A percentile compares a stretch with the other conserved stretches of the same genome.
These are phyloP conservation scores for Xylaria hypoxylon DNA, from an alignment of 2,329 filamentous ascomycete genomes.

Conservation along the genomic window DNA sequence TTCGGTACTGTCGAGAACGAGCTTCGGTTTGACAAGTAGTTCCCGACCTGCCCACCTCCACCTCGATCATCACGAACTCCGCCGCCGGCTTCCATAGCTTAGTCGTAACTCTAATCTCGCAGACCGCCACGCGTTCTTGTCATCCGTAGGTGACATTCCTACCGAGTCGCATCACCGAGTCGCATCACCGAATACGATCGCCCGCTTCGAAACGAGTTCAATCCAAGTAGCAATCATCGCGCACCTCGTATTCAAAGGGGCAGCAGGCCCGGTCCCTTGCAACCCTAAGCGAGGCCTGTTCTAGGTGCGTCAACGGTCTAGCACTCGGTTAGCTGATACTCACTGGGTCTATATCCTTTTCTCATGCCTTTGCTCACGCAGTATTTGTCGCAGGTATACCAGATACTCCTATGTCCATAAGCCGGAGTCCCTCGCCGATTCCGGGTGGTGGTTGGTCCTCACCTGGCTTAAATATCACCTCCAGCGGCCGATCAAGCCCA, in stretches of 20 bases:
- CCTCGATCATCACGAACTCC: constrained; percentile 6
- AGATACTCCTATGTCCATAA: constrained; percentile 78
- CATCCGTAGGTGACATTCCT: constrained; percentile 62
- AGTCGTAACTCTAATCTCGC: constrained; percentile 59
- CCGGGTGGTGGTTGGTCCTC: constrained; percentile 90
- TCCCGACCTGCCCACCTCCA: not conserved
- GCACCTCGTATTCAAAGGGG: constrained; percentile 53
- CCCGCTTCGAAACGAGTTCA: constrained; percentile 52
- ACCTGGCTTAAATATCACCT: constrained; percentile 77
- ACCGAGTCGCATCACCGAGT: constrained; percentile 62
- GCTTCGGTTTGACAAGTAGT: not conserved
- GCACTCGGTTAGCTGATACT: constrained; percentile 30
- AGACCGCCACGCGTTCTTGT: constrained; percentile 64
- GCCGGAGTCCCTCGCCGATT: constrained; percentile 86
- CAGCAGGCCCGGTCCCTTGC: constrained; percentile 54
- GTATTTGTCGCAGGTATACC: constrained; percentile 61
- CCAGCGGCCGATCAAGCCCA: constrained; percentile 77
- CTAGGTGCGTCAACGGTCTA: constrained; percentile 60
- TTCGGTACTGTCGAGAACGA: not conserved
- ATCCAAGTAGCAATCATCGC: constrained; percentile 52
- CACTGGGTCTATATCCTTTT: constrained; percentile 29
- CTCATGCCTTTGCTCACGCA: constrained; percentile 20
- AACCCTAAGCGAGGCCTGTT: constrained; percentile 63
- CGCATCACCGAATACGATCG: constrained; percentile 65
- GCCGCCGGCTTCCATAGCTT: constrained; percentile 7